phyloP scores from a whole-genome alignment of 495 filamentous ascomycete species.

The Zalerion maritima region DNA sequence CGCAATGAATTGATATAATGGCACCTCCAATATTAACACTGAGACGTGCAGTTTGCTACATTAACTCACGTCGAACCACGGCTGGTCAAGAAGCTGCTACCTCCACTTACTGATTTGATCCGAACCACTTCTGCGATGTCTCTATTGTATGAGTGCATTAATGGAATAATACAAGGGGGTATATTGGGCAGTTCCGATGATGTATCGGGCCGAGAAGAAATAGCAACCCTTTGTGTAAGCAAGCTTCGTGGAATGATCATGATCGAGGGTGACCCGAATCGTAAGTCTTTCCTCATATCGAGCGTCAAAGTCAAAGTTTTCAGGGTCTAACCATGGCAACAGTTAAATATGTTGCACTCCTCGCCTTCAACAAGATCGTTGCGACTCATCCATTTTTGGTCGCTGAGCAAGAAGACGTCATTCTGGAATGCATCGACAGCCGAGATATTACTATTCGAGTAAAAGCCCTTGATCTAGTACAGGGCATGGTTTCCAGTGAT shows the following conservation, averaged over 20 bases:
- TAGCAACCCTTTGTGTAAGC: slow-evolving; percentile 81
- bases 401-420: slow-evolving; percentile 82
- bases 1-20: background rate
- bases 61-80: slow-evolving; percentile 87
- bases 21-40: slow-evolving; percentile 12
- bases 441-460: slow-evolving; percentile 90
- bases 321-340: slow-evolving; percentile 1
- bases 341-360: slow-evolving; percentile 95
- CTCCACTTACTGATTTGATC: slow-evolving; percentile 86
- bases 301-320: slow-evolving; percentile 4
- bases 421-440: slow-evolving; percentile 90
- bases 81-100: slow-evolving; percentile 79
- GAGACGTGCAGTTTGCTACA: slow-evolving; percentile 62
- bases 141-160: slow-evolving; percentile 92
- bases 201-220: slow-evolving; percentile 69
- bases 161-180: slow-evolving; percentile 92
- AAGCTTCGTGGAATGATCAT: slow-evolving; percentile 91
- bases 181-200: slow-evolving; percentile 70
- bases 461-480: slow-evolving; percentile 77
- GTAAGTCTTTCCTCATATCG: slow-evolving; percentile 33
- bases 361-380: slow-evolving; percentile 93
- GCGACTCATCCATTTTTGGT: slow-evolving; percentile 74
- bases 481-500: slow-evolving; percentile 78
- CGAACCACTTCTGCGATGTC: slow-evolving; percentile 94
- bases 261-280: slow-evolving; percentile 80